Evolutionary conservation across 192 early-diverging fungal species (phyloP), one percentile per base, ranked within the genome.

Genomic region (Paraglomus occultum): DNA sequence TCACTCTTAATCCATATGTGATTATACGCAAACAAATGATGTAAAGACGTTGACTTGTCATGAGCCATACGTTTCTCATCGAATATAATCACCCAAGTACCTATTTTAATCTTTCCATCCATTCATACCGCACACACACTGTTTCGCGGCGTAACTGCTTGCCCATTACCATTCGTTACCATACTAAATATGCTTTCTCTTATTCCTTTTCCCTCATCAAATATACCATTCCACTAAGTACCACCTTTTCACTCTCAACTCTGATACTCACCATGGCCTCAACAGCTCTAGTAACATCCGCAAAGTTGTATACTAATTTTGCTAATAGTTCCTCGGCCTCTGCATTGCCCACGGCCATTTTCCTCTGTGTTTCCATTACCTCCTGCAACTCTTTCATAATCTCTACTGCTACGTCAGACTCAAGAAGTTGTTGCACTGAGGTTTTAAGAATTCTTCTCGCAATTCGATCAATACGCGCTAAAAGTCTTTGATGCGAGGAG

Each of bases 351-450:
- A 87, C 85, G 11, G 80, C 79, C 75, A 85, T 78, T 6, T 73
- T 67, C n/a, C 82, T 73, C 71, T 85, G 84, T 23, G 78, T 65
- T 67, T 89, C 85, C 76, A 84, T 84, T 8, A 88, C 51, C n/a
- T 80, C 78, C 51, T 88, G 79, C 5, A 88, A 69, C 8, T 73
- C 71, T 57, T 87, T 82, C 87, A 88, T 88, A n/a, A 87, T 81
- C 59, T 88, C 75, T n/a, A 75, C 77, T 0, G 87, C 87, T 14
- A 84, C 51, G 48, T 68, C 71, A 31, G 71, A 77, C 15, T 80
- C 59, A 14, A 84, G 67, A 64, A 86, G 72, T 31, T 73, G 79
- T 11, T 72, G 69, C 7, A 82, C 85, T 5, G 77, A 84, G 2
- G 85, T 88, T 39, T 81, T 70, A 50, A 88, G 12, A 53, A 88